Evolutionary conservation across 805 yeast genomes (phyloP).

Genomic region (Hanseniaspora valbyensis): DNA sequence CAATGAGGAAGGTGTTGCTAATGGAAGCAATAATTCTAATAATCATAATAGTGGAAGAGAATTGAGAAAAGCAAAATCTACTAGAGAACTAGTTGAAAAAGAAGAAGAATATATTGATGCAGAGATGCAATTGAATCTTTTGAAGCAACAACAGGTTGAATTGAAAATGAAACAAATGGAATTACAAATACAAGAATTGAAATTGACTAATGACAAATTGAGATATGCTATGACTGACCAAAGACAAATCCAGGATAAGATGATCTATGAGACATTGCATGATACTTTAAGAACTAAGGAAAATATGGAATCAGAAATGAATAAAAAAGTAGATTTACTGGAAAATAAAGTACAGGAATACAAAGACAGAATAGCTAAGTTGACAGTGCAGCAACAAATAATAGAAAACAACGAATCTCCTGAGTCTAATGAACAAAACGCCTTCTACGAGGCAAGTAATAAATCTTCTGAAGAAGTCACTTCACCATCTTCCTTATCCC

Average conservation of each 20-base stretch:
- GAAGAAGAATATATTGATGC: constrained; percentile 66
- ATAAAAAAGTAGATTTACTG: constrained; percentile 24
- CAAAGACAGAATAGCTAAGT: constrained; percentile 22
- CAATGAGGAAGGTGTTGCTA: background rate
- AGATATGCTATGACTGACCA: constrained; percentile 25
- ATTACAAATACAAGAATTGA: constrained; percentile 27
- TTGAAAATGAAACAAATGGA: constrained; percentile 28
- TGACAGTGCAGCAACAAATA: constrained; percentile 16
- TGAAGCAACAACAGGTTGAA: constrained; percentile 19
- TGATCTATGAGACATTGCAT: constrained; percentile 21
- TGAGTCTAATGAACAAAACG: background rate
- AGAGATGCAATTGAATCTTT: constrained; percentile 58
- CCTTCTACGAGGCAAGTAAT: background rate
- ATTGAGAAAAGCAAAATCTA: constrained; percentile 13
- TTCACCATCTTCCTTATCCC: background rate
- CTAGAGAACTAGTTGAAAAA: constrained; percentile 69
- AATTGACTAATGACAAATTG: constrained; percentile 28
- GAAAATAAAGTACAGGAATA: constrained; percentile 27
- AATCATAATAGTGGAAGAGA: constrained; percentile 1
- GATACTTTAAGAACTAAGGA: constrained; percentile 19
- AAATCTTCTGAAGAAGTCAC: background rate
- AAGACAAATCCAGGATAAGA: constrained; percentile 23
- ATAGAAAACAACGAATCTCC: constrained; percentile 7
- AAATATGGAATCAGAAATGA: constrained; percentile 19
- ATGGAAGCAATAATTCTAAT: too few species aligned